These are phyloP conservation scores for Acanthochlamys bracteata DNA, from an alignment of 106 monocot species.

Conservation along the genomic window DNA sequence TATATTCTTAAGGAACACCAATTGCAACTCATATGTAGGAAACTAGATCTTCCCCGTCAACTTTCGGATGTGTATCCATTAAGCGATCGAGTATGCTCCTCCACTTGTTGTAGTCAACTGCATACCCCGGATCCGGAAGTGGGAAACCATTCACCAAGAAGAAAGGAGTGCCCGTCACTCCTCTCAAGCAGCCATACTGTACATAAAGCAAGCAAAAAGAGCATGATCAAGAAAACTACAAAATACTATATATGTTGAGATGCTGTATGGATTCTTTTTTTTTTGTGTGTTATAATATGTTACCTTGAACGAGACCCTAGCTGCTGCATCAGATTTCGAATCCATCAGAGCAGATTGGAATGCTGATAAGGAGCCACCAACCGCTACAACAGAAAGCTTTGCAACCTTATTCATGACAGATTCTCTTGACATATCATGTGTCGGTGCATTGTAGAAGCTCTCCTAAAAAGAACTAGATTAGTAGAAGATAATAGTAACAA, in stretches of 20 bases:
- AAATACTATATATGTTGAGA: neutral
- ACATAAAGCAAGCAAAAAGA: neutral
- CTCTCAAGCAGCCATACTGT: constrained; percentile 10
- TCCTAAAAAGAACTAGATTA: constrained; percentile 25
- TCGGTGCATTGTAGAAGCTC: constrained; percentile 45
- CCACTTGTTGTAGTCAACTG: constrained; percentile 2
- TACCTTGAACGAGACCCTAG: constrained; percentile 20
- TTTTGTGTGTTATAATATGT: neutral
- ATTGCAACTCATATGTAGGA: neutral
- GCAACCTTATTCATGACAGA: constrained; percentile 34
- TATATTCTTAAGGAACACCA: too few relatives aligned
- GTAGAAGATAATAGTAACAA: neutral
- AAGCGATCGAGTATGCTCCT: constrained; percentile 1
- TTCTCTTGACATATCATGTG: constrained; percentile 29
- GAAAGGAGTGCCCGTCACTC: constrained; percentile 1
- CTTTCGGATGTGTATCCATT: neutral
- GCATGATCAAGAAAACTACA: neutral
- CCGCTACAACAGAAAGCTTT: constrained; percentile 23
- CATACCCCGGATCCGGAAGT: neutral
- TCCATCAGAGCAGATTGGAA: constrained; percentile 51
- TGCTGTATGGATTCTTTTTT: too few relatives aligned
- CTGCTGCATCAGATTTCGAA: constrained; percentile 21
- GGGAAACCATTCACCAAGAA: constrained; percentile 11
- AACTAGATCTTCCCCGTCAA: neutral
- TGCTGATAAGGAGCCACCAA: constrained; percentile 30